Evolutionary conservation across 2,329 filamentous ascomycete species (phyloP).

Genomic region (Penicillium nordicum): DNA sequence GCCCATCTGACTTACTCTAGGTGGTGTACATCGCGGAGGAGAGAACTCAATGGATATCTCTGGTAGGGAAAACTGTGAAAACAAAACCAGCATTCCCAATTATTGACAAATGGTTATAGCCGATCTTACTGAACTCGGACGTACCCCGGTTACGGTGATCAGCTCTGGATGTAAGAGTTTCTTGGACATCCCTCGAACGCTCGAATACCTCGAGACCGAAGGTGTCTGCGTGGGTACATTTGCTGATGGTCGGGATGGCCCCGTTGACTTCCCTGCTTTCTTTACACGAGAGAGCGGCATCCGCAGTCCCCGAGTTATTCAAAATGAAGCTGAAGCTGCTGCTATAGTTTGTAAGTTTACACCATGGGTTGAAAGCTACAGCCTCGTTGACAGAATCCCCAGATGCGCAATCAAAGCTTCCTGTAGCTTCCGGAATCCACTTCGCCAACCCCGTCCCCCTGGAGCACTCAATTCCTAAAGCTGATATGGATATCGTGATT

Average conservation of each 20-base stretch:
- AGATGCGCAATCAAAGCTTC: slow-evolving; percentile 70
- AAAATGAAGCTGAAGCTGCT: slow-evolving; percentile 76
- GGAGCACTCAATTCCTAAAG: slow-evolving; percentile 64
- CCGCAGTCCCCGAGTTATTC: slow-evolving; percentile 71
- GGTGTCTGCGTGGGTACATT: slow-evolving; percentile 83
- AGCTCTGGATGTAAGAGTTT: slow-evolving; percentile 95
- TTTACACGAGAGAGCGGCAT: slow-evolving; percentile 85
- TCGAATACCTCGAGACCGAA: slow-evolving; percentile 73
- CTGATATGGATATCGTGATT: slow-evolving; percentile 68
- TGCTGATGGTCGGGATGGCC: slow-evolving; percentile 69
- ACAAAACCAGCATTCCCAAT: background rate
- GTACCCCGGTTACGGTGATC: slow-evolving; percentile 83
- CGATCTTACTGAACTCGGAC: slow-evolving; percentile 87
- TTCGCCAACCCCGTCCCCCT: slow-evolving; percentile 86
- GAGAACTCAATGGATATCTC: slow-evolving; percentile 89
- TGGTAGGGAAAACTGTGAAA: slow-evolving; percentile 26
- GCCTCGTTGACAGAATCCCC: slow-evolving; percentile 3
- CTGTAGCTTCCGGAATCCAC: slow-evolving; percentile 72
- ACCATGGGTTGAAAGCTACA: background rate
- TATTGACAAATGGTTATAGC: slow-evolving; percentile 47
- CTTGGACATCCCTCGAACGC: slow-evolving; percentile 81
- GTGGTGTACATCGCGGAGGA: slow-evolving; percentile 87
- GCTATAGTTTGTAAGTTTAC: slow-evolving; percentile 67
- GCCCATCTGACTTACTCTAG: slow-evolving; percentile 26
- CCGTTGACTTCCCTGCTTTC: slow-evolving; percentile 86